Evolutionary conservation across 441 rosid species (phyloP), one percentile per base, ranked within the genome.

Genomic region (Viola pubescens): DNA sequence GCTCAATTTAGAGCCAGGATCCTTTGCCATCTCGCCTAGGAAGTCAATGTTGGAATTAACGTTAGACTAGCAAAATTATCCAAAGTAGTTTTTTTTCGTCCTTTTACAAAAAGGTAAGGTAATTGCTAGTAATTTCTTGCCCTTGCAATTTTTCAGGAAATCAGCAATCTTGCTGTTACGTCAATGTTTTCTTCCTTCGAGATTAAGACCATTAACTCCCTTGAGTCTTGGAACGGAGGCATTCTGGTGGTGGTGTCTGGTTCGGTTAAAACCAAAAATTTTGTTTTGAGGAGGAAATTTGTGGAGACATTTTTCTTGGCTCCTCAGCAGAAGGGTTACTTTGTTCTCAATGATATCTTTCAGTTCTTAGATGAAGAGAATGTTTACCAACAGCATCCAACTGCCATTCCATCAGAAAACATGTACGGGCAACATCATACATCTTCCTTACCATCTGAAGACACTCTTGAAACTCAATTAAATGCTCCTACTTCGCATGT

Each of bases 301-400:
- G 79, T 85, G 56, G 87, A 90, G 77, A 83, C 92, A 0, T 94
- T 94, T 75, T 94, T 90, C 73, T 89, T 94, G 69, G 97, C 97
- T 56, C 97, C 97, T 40, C 97, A 90, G 67, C 94, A 86, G 80
- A 88, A 75, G 16, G 97, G 97, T 19, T 90, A 77, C 70, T 94
- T 83, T 75, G 86, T 94, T 68, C 83, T 94, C 52, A 94, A 83
- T 75, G 96, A 94, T 71, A 82, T 94, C 57, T 83, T 94, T 70
- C 86, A 84, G 56, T 83, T 76, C 69, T 61, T 83, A 54, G 91
- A 83, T n/a, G 94, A 82, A 42, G 87, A 78, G 48, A 69, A 62
- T 12, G 34, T 75, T 65, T 70, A 76, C 66, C 83, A 75, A 51
- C 90, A 78, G 51, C 75, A 79, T 37, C 71, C 70, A 59, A 65